Base-by-base conservation (phyloP, 345 rosid species). In the Gossypioides kirkii region DNA sequence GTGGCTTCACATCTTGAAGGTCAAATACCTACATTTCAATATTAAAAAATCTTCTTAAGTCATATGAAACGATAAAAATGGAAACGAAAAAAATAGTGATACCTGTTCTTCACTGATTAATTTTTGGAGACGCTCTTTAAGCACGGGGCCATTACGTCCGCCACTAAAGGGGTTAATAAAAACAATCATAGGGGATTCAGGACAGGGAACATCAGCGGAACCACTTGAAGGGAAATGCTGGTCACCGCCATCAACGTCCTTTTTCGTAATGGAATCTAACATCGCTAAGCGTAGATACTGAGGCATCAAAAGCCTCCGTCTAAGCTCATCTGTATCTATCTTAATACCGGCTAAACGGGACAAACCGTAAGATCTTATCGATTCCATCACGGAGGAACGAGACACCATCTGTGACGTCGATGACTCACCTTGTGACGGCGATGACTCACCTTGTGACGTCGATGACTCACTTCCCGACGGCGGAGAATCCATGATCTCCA, bases 51-150 rank as follows among this genome's bases (percentile, higher is more conserved):
- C 38, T 32, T 32, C 38, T 32, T 32, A 20, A 22, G 36, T 65
- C 66, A 41, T 56, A 61, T 3, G 20, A 67, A 11, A 28, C 4
- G 13, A 16, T 56, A 23, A 56, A 56, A 46, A 18, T 10, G 8
- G 12, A 58, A 3, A 14, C 1, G 2, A 70, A 23, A 65, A 18
- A 14, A 28, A 45, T 55, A 46, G 28, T 46, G 18, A 49, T 6
- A 88, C 98, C 87, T 92, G 98, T 49, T 93, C 97, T 61, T 86
- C 81, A 49, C 87, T 88, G 81, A 96, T 90, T 4, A 96, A 83
- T 72, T 89, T 80, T 76, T 85, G 88, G 6, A 96, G 90, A 18
- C 95, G 85, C 46, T 78, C 84, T 73, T 86, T 90, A 43, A 96
- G 90, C 42, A 85, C 76, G 0, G 89, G 89, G 8, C 98, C 98